Conservation (phyloP, 169 alveolate genomes). For the Plasmodium billcollinsi region DNA sequence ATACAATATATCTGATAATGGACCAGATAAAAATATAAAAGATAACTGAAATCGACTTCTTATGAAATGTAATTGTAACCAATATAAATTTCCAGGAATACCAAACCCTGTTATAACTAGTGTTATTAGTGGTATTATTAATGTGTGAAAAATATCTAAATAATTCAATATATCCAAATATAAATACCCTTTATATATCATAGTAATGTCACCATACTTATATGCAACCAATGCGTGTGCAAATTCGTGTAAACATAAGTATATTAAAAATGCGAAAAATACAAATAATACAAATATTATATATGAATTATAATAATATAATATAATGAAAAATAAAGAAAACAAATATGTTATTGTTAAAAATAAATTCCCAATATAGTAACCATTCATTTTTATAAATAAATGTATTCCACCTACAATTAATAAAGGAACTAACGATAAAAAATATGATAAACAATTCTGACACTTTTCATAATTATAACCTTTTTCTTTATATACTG, state of each 20-base stretch:
- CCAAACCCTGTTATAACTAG: slow-evolving; percentile 67
- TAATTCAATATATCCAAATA: slow-evolving; percentile 63
- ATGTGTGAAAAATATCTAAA: slow-evolving; percentile 59
- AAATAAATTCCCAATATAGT: slow-evolving; percentile 61
- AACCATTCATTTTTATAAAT: slow-evolving; percentile 39
- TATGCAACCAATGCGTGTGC: slow-evolving; percentile 69
- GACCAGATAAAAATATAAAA: slow-evolving; percentile 64
- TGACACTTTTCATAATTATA: slow-evolving; percentile 27
- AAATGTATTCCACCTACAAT: slow-evolving; percentile 31
- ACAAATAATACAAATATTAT: slow-evolving; percentile 50
- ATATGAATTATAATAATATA: slow-evolving; percentile 66
- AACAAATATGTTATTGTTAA: slow-evolving; percentile 57
- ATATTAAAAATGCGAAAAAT: slow-evolving; percentile 53
- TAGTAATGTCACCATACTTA: slow-evolving; percentile 67
- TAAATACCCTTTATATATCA: slow-evolving; percentile 73
- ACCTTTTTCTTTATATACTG: slow-evolving; percentile 26
- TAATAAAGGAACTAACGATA: slow-evolving; percentile 53
- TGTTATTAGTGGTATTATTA: slow-evolving; percentile 46
- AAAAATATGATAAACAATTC: slow-evolving; percentile 17
- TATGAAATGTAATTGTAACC: slow-evolving; percentile 70
- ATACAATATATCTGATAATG: slow-evolving; percentile 59
- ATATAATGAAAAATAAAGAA: slow-evolving; percentile 61
- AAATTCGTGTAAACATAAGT: slow-evolving; percentile 72
- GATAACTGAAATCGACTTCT: slow-evolving; percentile 73
- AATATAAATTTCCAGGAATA: slow-evolving; percentile 73